phyloP scores from a whole-genome alignment of 2,329 filamentous ascomycete species.

The Alternaria tenuissima region DNA sequence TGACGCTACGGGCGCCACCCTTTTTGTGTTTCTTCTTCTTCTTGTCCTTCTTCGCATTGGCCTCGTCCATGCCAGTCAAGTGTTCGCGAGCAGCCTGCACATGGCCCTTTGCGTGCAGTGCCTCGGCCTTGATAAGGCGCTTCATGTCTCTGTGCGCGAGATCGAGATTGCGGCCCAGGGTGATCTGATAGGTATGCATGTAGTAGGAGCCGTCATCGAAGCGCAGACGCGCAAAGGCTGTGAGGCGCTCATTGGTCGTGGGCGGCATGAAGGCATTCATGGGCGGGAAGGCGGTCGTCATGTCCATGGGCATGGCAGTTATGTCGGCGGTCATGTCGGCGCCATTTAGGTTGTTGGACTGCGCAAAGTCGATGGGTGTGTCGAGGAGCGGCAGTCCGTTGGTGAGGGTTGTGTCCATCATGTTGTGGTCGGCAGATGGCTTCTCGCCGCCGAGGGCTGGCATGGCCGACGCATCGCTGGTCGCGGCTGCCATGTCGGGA shows the following conservation, averaged over 20 bases:
- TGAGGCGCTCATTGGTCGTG: conserved; percentile 52
- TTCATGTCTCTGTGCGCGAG: conserved; percentile 60
- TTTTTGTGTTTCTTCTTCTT: conserved; percentile 62
- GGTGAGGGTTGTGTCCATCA: conserved; percentile 11
- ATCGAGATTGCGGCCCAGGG: conserved; percentile 73
- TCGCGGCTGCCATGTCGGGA: conserved; percentile 42
- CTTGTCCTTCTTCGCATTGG: conserved; percentile 38
- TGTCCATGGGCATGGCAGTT: conserved; percentile 18
- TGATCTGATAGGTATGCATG: conserved; percentile 77
- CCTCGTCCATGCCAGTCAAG: conserved; percentile 17
- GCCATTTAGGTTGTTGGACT: conserved; percentile 19
- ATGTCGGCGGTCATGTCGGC: conserved; percentile 17
- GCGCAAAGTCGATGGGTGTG: conserved; percentile 32
- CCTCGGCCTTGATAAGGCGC: conserved; percentile 52
- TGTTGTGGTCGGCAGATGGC: conserved; percentile 25
- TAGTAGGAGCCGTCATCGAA: conserved; percentile 81
- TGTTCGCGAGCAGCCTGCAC: conserved; percentile 33
- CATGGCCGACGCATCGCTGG: conserved; percentile 30
- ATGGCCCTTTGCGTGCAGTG: conserved; percentile 37
- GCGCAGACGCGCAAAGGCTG: conserved; percentile 71
- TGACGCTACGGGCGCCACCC: conserved; percentile 63
- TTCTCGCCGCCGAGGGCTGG: conserved; percentile 11
- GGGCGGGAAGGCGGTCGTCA: conserved; percentile 17
- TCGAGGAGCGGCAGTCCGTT: conserved; percentile 28
- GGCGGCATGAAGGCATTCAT: conserved; percentile 26